Evolutionary conservation across 2,329 filamentous ascomycete species (phyloP).

Genomic region (Davidsoniella eucalypti): DNA sequence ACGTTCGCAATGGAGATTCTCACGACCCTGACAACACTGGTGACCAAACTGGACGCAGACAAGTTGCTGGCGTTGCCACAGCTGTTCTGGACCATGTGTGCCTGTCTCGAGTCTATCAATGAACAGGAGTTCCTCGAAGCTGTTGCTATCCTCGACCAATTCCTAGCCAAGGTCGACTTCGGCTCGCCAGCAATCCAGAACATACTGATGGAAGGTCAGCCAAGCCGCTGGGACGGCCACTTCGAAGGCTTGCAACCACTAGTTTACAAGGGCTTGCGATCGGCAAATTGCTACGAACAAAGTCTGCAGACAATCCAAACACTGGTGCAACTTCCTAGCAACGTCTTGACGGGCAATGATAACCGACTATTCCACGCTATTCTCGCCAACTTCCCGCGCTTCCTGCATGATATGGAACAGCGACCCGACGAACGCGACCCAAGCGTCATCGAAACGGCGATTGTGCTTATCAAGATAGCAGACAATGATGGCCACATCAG

Average conservation of each 20-base stretch:
- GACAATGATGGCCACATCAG: slow-evolving; percentile 52
- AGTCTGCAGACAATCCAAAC: slow-evolving; percentile 65
- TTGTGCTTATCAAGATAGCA: slow-evolving; percentile 53
- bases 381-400: slow-evolving; percentile 82
- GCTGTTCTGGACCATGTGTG: slow-evolving; percentile 94
- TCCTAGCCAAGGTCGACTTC: slow-evolving; percentile 72
- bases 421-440: slow-evolving; percentile 16
- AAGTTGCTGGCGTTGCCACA: slow-evolving; percentile 83
- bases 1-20: slow-evolving; percentile 97
- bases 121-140: slow-evolving; percentile 89
- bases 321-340: slow-evolving; percentile 62
- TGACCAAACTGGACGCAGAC: slow-evolving; percentile 62
- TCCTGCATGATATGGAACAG: slow-evolving; percentile 64
- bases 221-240: slow-evolving; percentile 70
- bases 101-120: slow-evolving; percentile 91
- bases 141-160: slow-evolving; percentile 75
- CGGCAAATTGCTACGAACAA: slow-evolving; percentile 62
- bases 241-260: slow-evolving; percentile 79
- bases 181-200: slow-evolving; percentile 47
- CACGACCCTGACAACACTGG: slow-evolving; percentile 82
- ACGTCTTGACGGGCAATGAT: slow-evolving; percentile 65
- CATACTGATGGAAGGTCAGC: slow-evolving; percentile 60
- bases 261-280: slow-evolving; percentile 82
- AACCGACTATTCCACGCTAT: slow-evolving; percentile 68
- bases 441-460: slow-evolving; percentile 42